Base-by-base conservation (phyloP, 1,284 basidiomycete genomes). In the Cutaneotrichosporon sp. region DNA sequence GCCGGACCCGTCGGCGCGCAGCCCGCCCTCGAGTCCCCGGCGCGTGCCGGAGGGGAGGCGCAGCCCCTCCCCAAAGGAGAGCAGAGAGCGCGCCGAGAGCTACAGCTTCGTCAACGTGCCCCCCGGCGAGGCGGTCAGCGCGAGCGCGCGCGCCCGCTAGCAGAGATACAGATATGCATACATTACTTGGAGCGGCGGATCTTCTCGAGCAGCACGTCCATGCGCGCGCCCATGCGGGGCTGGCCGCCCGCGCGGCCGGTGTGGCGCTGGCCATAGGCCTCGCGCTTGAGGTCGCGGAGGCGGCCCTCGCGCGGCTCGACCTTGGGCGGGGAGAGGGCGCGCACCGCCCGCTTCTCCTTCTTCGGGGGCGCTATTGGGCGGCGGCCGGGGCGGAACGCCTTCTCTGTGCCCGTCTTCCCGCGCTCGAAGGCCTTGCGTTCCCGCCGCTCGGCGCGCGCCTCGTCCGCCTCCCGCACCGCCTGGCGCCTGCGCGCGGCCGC, bases 201-300 rank as follows among this genome's bases (percentile, higher is more conserved):
- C 73, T 78, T 71, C 70, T 81, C 78, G 62, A 81, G 65, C 64
- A 81, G 54, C 25, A 73, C 69, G 20, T 73, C 78, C 76, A 81
- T 81, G 62, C 78, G 72, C 33, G 78, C 76, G 22, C 71, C 73
- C 79, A 81, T 78, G 63, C 79, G 77, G 29, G 80, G 80, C 65
- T 80, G 79, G n/a, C 79, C 78, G 63, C 67, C 69, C 24, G 62
- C 65, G 11, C 63, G 33, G 22, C 62, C 63, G 11, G 13, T 13
- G 51, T 63, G 60, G 25, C 46, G 49, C 56, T 77, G 74, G 20
- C 68, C 61, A 52, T 71, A 77, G n/a, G 74, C 75, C 50, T 76
- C 75, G 54, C 72, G 71, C 66, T 77, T 76, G 51, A 76, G 31
- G 7, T 63, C 60, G 25, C 74, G 62, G 18, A 75, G 11, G 11